These are phyloP conservation scores for Malbranchea zuffiana DNA, from an alignment of 2,329 filamentous ascomycete species.

Conservation along the genomic window DNA sequence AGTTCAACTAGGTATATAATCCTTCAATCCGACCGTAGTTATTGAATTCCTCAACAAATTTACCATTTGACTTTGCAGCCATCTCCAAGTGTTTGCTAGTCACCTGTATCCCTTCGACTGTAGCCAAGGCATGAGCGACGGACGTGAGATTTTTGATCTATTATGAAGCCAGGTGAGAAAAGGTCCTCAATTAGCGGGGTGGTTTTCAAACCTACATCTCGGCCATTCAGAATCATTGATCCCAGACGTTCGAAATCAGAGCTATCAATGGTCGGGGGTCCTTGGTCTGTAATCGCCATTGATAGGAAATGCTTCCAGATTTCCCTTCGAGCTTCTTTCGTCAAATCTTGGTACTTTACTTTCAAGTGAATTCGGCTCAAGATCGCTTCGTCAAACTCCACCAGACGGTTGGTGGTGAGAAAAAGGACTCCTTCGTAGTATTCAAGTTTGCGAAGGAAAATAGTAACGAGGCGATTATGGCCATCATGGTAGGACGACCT, in stretches of 20 bases:
- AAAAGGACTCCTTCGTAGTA: conserved; percentile 32
- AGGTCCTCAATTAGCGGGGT: no score
- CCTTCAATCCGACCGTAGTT: no score
- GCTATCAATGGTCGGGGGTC: conserved; percentile 9
- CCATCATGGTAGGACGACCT: conserved; percentile 18
- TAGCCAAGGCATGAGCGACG: no score
- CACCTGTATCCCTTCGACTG: no score
- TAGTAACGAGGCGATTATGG: conserved; percentile 22
- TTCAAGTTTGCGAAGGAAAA: conserved; percentile 32
- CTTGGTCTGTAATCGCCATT: conserved; percentile 14
- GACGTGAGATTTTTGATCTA: no score
- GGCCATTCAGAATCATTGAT: conserved; percentile 1
- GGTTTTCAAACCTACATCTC: conserved; percentile 16
- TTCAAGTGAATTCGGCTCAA: conserved; percentile 25
- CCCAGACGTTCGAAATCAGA: conserved; percentile 3
- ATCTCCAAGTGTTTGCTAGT: no score
- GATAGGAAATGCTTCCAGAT: conserved; percentile 24
- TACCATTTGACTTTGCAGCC: no score
- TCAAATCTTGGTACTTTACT: conserved; percentile 24
- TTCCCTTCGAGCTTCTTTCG: conserved; percentile 16
- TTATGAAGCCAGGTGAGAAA: no score
- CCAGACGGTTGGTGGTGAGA: conserved; percentile 30
- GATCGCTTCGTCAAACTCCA: conserved; percentile 29
- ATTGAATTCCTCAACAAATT: no score
- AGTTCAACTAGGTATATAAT: no score